Evolutionary conservation across 345 rosid species (phyloP), one percentile per base, ranked within the genome.

Genomic region (Bruguiera parviflora): DNA sequence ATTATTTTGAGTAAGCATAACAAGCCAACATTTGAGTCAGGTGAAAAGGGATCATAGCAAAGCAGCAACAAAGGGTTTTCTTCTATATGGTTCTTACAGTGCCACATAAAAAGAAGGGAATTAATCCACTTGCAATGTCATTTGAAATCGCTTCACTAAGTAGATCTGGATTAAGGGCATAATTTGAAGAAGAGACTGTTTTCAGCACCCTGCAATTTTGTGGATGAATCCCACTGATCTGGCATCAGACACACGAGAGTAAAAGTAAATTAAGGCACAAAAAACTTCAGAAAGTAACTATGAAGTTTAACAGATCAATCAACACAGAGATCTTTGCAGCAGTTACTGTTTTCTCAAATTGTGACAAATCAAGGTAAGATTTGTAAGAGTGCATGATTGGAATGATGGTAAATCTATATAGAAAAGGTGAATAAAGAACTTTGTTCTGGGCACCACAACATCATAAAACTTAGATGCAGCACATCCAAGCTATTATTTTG

Each of bases 81-180:
- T 9, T 56, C 13, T 21, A 10, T 24, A 27, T 31, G n/a, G 24
- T 73, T 66, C 96, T 77, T 82, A 93, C 98, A 65, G 84, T 89
- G 51, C 86, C 94, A 65, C 97, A 91, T 63, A 93, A 68, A 75
- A 93, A 88, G 76, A 93, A 85, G 57, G 98, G 98, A 64, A 91
- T 80, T 78, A 88, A 77, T 71, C 97, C 96, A 13, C 29, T 51
- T n/a, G 89, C 83, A 73, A 88, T 75, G 80, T 93, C 98, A 16
- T 13, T 32, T 24, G 87, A 84, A 82, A 93, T 82, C 63, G 91
- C 83, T 74, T 85, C 85, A 69, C 71, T 73, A 16, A 93, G 82
- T 69, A 56, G 31, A 72, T 81, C 83, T 21, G 96, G 94, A 39
- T 78, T 71, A 68, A 91, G 79, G 18, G 92, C 84, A 78, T 91